Base-by-base conservation (phyloP, 805 yeast species). In the Maudiozyma saulgeensis region DNA sequence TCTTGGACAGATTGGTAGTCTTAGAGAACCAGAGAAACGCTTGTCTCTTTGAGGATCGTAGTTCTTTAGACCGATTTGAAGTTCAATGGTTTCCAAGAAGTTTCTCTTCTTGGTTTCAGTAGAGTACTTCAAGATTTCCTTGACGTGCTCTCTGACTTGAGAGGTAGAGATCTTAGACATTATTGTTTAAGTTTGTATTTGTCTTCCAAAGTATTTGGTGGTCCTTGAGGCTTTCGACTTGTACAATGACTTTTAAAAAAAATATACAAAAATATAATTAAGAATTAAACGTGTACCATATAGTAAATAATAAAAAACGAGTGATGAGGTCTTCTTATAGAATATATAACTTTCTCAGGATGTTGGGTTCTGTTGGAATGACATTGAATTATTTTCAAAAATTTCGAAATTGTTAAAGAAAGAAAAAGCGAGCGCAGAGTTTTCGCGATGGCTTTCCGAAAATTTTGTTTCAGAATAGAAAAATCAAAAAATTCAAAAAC, bases 11-110 rank as follows among this genome's bases (percentile, higher is more conserved):
- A 82, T 84, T 72, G 99, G 99, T 68, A 93, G 82, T 80, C 84
- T 93, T 79, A 93, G 84, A 72, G 98, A 72, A 80, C 99, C 99
- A 74, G 98, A 91, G 97, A 93, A 93, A 89, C 99, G 98, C 90
- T 93, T 93, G 80, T 93, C 99, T 87, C 99, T 90, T 82, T 93
- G 99, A 73, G 99, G 98, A 76, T 93, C 99, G 79, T 93, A 93
- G 96, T 93, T 93, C 90, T 93, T 93, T 69, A 93, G 84, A 77
- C 99, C 99, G 72, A 93, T 96, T 81, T 93, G 99, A 74, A 93
- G 82, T 81, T 93, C 99, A 70, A 93, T 90, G 76, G 99, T 91
- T 85, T 93, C 99, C 78, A 91, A 86, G 81, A 93, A 93, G 96
- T 93, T 93, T 85, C 99, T 90, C 96, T 93, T 91, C 87, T 93